Percentiles rank a stretch among this genome's conserved stretches.
Conservation (phyloP, 2,329 filamentous ascomycete genomes). For the Aureobasidium sp. region DNA sequence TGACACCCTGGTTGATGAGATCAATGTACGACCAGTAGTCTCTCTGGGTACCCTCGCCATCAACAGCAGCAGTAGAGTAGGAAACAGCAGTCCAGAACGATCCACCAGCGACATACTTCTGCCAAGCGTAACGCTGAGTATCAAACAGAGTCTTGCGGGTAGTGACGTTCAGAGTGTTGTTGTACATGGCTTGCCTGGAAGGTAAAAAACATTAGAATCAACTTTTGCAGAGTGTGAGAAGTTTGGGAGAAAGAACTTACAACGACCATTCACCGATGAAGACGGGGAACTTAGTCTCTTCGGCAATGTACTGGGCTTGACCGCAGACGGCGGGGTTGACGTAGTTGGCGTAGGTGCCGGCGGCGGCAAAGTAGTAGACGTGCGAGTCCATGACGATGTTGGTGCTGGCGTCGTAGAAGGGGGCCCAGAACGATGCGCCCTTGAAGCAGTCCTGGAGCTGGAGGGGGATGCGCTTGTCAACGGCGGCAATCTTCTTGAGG, state of each 20-base stretch:
- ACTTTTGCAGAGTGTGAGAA: too few relatives aligned
- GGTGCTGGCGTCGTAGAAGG: background rate
- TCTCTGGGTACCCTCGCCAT: constrained; percentile 19
- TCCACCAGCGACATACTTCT: constrained; percentile 20
- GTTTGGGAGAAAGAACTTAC: background rate
- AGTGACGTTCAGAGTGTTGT: background rate
- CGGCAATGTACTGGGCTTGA: background rate
- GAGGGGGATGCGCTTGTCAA: background rate
- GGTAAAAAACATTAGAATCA: background rate
- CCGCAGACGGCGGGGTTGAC: background rate
- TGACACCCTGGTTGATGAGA: constrained; percentile 17
- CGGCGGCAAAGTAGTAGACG: background rate
- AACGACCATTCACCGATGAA: background rate
- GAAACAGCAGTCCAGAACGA: constrained; percentile 19
- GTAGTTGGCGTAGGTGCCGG: background rate
- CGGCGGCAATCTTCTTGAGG: background rate
- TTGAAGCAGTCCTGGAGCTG: background rate
- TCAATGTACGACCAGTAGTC: constrained; percentile 20
- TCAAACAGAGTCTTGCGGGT: background rate
- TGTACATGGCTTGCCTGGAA: background rate
- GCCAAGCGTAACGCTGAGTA: constrained; percentile 21
- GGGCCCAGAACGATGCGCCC: background rate
- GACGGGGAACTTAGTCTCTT: background rate
- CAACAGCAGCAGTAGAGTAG: constrained; percentile 17
- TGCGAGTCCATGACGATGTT: background rate